phyloP scores from a whole-genome alignment of 345 rosid species.

The Citrus sinensis region DVS_A1.0 CM039165.1:14477501-14478000 shows the following conservation, averaged over 20 bases:
- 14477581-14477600: neutral
- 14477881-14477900: conserved; percentile 4
- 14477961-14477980: conserved; percentile 98
- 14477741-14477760: conserved; percentile 87
- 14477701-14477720: conserved; percentile 98
- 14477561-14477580: neutral
- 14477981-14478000: conserved; percentile 89
- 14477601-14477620: neutral
- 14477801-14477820: neutral
- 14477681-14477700: conserved; percentile 94
- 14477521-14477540: neutral
- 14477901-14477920: conserved; percentile 13
- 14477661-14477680: conserved; percentile 98
- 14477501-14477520: neutral
- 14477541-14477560: neutral
- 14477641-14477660: conserved; percentile 92
- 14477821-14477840: neutral
- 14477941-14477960: conserved; percentile 99
- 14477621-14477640: conserved; percentile 44
- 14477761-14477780: conserved; percentile 90
- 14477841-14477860: neutral
- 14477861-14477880: neutral
- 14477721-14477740: conserved; percentile 96
- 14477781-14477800: conserved; percentile 43
- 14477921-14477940: conserved; percentile 99